Base-by-base conservation (phyloP, 192 early-diverging fungal genomes). In the Backusella parvicylindrica region DNA sequence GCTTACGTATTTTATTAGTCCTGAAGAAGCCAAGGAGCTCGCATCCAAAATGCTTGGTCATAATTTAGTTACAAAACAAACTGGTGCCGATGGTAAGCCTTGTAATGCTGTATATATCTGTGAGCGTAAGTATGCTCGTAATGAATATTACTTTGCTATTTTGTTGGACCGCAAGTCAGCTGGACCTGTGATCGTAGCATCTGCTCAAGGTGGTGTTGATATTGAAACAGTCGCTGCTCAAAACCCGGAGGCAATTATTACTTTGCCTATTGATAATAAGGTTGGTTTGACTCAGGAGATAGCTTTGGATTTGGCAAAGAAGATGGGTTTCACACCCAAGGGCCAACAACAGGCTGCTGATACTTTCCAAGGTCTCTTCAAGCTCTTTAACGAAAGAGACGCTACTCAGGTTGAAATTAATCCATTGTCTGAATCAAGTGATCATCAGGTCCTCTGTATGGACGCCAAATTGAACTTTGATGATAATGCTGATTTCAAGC, bases 401-500 rank as follows among this genome's bases (percentile, higher is more conserved):
- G 93, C 96, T 72, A 97, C 96, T 68, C 94, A 97, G 91, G 94
- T 99, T 73, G 98, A 98, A 87, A 99, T 99, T 85, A 99, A 99
- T 89, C 98, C 97, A 31, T 91, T 99, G 79, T 94, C 96, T 38
- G 96, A 99, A 85, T 90, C 95, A 15, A 86, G 88, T 35, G 91
- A 91, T 67, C 89, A 96, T 78, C 92, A 96, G 86, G 71, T 79
- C 36, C 75, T 83, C 70, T 77, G 95, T 87, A 98, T 99, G 96
- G 98, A 99, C 84, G 98, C 98, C 87, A 99, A 99, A 47, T 91
- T 98, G 85, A 95, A 95, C 76, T 98, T 98, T 82, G 98, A 99
- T 86, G 98, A 99, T 88, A 99, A 99, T 82, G 97, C 98, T 76
- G 94, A 95, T 64, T 98, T 97, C 91, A 92, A 96, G 77, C 98